These are phyloP conservation scores for Eruca vesicaria DNA, from an alignment of 441 rosid species.

Conservation along the genomic window DNA sequence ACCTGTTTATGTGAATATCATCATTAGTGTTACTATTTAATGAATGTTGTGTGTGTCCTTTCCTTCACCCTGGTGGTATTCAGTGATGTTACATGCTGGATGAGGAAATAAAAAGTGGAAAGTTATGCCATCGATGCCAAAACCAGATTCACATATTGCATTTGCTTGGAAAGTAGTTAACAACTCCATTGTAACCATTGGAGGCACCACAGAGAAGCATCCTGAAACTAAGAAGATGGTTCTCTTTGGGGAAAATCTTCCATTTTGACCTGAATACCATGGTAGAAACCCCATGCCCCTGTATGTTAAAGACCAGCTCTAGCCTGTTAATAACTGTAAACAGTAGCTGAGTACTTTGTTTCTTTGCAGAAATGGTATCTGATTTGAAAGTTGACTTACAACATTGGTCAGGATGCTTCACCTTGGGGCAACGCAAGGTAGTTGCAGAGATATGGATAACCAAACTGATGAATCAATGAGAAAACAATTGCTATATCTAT, in stretches of 20 bases:
- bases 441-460: too few relatives aligned
- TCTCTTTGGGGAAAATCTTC: slow-evolving; percentile 22
- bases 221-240: slow-evolving; percentile 40
- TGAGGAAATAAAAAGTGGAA: slow-evolving; percentile 92
- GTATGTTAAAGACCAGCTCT: too few relatives aligned
- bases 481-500: too few relatives aligned
- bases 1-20: too few relatives aligned
- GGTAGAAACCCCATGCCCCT: slow-evolving; percentile 46
- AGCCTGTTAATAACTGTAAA: too few relatives aligned
- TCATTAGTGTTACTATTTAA: background rate
- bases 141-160: slow-evolving; percentile 91
- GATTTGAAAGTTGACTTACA: slow-evolving; percentile 74
- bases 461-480: too few relatives aligned
- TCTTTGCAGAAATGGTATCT: slow-evolving; percentile 82
- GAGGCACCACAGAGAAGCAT: slow-evolving; percentile 97
- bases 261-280: slow-evolving; percentile 69
- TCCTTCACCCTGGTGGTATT: slow-evolving; percentile 44
- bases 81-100: slow-evolving; percentile 52
- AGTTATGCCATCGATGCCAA: slow-evolving; percentile 77
- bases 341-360: background rate
- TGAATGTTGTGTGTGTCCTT: background rate
- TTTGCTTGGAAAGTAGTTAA: slow-evolving; percentile 36
- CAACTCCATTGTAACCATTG: slow-evolving; percentile 74
- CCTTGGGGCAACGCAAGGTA: too few relatives aligned
- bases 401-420: too few relatives aligned